Evolutionary conservation across 164 flowering plant species (phyloP).

Genomic region (Stephania cephalantha): DNA sequence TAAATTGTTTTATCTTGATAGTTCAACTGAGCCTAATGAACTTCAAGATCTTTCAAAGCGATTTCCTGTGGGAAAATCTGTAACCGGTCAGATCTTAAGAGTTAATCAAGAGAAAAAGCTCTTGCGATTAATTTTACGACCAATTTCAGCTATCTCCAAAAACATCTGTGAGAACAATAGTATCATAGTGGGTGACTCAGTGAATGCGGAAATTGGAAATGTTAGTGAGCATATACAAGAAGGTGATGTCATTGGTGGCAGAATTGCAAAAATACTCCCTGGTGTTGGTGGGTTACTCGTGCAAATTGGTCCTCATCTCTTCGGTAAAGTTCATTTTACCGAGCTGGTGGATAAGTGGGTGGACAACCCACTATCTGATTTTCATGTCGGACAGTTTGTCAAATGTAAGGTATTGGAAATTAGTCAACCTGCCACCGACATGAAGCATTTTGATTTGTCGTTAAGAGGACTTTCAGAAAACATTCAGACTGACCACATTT

Average conservation of each 20-base stretch:
- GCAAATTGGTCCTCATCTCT: slow-evolving; percentile 69
- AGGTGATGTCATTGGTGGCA: slow-evolving; percentile 71
- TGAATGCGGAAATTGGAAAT: slow-evolving; percentile 14
- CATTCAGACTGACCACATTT: slow-evolving; percentile 13
- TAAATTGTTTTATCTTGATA: slow-evolving; percentile 69
- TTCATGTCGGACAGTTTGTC: slow-evolving; percentile 80
- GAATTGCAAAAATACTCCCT: slow-evolving; percentile 67
- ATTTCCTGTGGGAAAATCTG: slow-evolving; percentile 55
- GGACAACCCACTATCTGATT: slow-evolving; percentile 59
- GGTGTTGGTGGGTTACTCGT: slow-evolving; percentile 86
- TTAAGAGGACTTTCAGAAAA: slow-evolving; percentile 41
- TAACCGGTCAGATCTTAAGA: slow-evolving; percentile 53
- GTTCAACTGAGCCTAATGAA: slow-evolving; percentile 63
- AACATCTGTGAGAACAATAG: slow-evolving; percentile 12
- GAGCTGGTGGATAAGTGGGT: slow-evolving; percentile 66
- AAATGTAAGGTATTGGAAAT: slow-evolving; percentile 77
- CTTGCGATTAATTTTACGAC: slow-evolving; percentile 46
- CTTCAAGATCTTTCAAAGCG: slow-evolving; percentile 57
- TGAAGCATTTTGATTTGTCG: slow-evolving; percentile 69
- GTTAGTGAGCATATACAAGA: slow-evolving; percentile 34
- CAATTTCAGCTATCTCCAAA: slow-evolving; percentile 19
- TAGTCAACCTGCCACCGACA: slow-evolving; percentile 43
- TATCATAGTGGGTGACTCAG: slow-evolving; percentile 3
- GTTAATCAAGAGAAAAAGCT: slow-evolving; percentile 52
- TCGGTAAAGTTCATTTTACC: slow-evolving; percentile 83